Percentiles rank a stretch among this genome's conserved stretches.
Conservation (phyloP, 2,329 filamentous ascomycete genomes). For the Trichoderma harzianum region DNA sequence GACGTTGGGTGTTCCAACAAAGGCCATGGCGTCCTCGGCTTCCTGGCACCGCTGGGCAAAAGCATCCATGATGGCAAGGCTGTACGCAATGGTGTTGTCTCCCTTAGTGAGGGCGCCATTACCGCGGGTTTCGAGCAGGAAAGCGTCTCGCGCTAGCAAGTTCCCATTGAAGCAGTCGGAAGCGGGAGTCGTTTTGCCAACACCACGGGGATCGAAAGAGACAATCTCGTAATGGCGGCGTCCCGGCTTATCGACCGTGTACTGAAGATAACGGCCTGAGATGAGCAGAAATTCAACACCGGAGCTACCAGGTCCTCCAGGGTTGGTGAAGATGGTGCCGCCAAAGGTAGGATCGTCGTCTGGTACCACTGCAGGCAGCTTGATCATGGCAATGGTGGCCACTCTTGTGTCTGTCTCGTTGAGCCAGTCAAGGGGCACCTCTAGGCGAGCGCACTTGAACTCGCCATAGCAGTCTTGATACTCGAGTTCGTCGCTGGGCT, state of each 20-base stretch:
- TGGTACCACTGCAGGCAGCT: constrained; percentile 38
- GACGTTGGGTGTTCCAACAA: constrained; percentile 37
- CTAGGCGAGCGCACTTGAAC: constrained; percentile 41
- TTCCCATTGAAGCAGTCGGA: constrained; percentile 38
- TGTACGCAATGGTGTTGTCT: constrained; percentile 25
- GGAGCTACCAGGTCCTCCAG: constrained; percentile 44
- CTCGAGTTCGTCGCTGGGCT: constrained; percentile 33
- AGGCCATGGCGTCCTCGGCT: constrained; percentile 30
- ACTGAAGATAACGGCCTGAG: constrained; percentile 31
- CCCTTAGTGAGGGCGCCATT: constrained; percentile 27
- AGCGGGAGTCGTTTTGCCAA: constrained; percentile 36
- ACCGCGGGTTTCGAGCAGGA: constrained; percentile 32
- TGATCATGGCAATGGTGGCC: constrained; percentile 40
- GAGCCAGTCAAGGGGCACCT: constrained; percentile 43
- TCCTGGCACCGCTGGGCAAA: constrained; percentile 31
- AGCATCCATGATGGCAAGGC: constrained; percentile 27
- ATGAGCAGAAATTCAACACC: constrained; percentile 33
- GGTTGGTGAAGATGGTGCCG: constrained; percentile 43
- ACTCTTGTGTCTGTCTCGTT: constrained; percentile 28
- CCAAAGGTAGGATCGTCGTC: constrained; percentile 38
- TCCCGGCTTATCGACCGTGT: constrained; percentile 26
- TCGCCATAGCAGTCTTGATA: constrained; percentile 41
- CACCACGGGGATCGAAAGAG: constrained; percentile 44
- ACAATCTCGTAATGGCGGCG: constrained; percentile 40
- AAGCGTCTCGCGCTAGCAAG: constrained; percentile 29